Percentiles rank a stretch among this genome's conserved stretches.
phyloP scores from a whole-genome alignment of 1,139 yeast genomes.

The Candida albicans region DNA sequence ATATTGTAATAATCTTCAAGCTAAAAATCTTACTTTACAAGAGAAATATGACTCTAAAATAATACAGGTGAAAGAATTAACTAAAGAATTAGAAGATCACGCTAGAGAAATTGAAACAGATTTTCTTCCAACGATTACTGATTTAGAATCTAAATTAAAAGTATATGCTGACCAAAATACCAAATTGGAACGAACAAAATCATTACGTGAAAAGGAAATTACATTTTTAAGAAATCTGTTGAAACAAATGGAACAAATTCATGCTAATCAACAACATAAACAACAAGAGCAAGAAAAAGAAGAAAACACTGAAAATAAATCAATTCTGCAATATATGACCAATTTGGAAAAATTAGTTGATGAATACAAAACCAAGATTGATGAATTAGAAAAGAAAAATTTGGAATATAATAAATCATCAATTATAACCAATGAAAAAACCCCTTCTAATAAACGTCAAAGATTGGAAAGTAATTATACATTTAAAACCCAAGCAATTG shows the following conservation, averaged over 20 bases:
- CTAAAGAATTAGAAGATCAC: constrained; percentile 20
- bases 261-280: constrained; percentile 18
- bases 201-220: constrained; percentile 61
- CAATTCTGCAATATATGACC: constrained; percentile 36
- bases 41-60: constrained; percentile 31
- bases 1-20: constrained; percentile 35
- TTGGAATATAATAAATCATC: constrained; percentile 10
- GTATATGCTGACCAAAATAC: constrained; percentile 28
- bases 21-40: constrained; percentile 37
- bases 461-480: background rate
- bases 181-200: constrained; percentile 54
- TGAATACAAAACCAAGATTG: constrained; percentile 56
- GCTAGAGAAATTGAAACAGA: constrained; percentile 12
- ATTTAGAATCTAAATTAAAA: constrained; percentile 15
- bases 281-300: constrained; percentile 14
- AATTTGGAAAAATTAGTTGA: constrained; percentile 55
- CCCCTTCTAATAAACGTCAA: background rate
- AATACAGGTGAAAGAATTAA: constrained; percentile 18
- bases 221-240: constrained; percentile 53
- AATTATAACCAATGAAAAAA: too few relatives aligned
- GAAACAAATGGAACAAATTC: constrained; percentile 31
- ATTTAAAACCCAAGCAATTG: constrained; percentile 26
- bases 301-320: constrained; percentile 18
- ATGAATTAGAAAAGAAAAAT: constrained; percentile 36
- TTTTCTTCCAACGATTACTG: constrained; percentile 21